phyloP scores from a whole-genome alignment of 1,139 yeast species.

The Lizanozyma gosingica region DNA sequence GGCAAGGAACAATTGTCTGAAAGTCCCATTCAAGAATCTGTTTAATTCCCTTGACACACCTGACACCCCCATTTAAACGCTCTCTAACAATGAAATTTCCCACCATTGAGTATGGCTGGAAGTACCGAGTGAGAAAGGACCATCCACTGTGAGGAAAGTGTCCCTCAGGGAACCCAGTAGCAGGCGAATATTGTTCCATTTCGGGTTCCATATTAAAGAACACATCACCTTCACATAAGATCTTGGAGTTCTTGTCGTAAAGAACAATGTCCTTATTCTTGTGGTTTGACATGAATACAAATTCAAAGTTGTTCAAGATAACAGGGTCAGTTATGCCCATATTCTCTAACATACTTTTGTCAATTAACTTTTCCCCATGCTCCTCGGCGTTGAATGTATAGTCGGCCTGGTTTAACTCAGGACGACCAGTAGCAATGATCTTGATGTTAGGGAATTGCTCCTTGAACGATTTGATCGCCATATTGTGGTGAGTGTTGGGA shows the following conservation, averaged over 20 bases:
- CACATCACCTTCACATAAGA: conserved; percentile 49
- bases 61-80: conserved; percentile 11
- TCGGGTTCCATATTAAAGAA: conserved; percentile 39
- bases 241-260: conserved; percentile 35
- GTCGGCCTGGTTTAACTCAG: conserved; percentile 17
- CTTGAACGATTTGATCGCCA: conserved; percentile 44
- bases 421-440: conserved; percentile 39
- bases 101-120: conserved; percentile 30
- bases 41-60: conserved; percentile 17
- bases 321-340: conserved; percentile 15
- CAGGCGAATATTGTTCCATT: conserved; percentile 34
- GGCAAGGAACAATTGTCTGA: conserved; percentile 44
- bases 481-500: conserved; percentile 48
- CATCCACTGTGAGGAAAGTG: conserved; percentile 33
- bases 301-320: conserved; percentile 35
- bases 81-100: conserved; percentile 24
- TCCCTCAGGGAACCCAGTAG: conserved; percentile 25
- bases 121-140: conserved; percentile 24
- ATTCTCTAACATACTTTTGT: conserved; percentile 11
- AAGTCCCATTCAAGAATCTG: conserved; percentile 38
- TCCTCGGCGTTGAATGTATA: conserved; percentile 17
- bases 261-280: conserved; percentile 47
- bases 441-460: conserved; percentile 38
- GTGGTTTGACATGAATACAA: conserved; percentile 47
- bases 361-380: conserved; percentile 21